These are phyloP conservation scores for Pleoardoris graminearum DNA, from an alignment of 2,329 filamentous ascomycete species.

Conservation along the genomic window DNA sequence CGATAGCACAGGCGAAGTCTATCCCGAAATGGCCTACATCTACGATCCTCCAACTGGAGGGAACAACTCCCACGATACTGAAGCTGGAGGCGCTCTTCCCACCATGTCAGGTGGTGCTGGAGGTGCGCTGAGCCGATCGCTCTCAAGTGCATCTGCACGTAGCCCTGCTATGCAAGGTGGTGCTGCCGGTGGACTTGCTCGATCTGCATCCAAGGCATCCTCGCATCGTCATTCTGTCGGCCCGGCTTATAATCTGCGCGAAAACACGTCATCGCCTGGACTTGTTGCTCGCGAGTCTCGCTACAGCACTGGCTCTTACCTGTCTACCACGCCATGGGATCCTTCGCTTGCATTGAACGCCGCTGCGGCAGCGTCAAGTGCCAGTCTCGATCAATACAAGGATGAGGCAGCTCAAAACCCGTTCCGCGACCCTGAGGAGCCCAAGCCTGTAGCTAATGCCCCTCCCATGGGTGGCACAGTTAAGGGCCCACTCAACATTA, in stretches of 20 bases:
- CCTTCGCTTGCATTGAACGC: conserved; percentile 4
- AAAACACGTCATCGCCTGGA: neutral
- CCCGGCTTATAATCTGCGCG: neutral
- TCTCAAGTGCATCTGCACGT: conserved; percentile 1
- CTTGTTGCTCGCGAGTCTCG: conserved; percentile 11
- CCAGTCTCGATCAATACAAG: conserved; percentile 7
- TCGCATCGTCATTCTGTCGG: conserved; percentile 11
- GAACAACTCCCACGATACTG: conserved; percentile 13
- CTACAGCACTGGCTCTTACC: conserved; percentile 12
- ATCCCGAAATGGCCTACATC: conserved; percentile 37
- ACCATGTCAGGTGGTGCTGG: conserved; percentile 28
- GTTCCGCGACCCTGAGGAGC: conserved; percentile 24
- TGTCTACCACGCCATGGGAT: conserved; percentile 7
- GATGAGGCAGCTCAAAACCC: conserved; percentile 15
- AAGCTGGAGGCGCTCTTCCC: conserved; percentile 19
- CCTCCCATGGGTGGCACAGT: conserved; percentile 17
- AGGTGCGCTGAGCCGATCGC: neutral
- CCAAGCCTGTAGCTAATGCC: conserved; percentile 27
- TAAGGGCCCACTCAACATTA: conserved; percentile 21
- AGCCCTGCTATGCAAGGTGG: neutral
- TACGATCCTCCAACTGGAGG: conserved; percentile 36
- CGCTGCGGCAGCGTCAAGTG: conserved; percentile 3
- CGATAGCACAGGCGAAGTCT: conserved; percentile 28
- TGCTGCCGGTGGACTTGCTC: conserved; percentile 10
- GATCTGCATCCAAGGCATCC: conserved; percentile 16